Evolutionary conservation across 345 rosid species (phyloP).

Genomic region (Rhizophora mangle): DNA sequence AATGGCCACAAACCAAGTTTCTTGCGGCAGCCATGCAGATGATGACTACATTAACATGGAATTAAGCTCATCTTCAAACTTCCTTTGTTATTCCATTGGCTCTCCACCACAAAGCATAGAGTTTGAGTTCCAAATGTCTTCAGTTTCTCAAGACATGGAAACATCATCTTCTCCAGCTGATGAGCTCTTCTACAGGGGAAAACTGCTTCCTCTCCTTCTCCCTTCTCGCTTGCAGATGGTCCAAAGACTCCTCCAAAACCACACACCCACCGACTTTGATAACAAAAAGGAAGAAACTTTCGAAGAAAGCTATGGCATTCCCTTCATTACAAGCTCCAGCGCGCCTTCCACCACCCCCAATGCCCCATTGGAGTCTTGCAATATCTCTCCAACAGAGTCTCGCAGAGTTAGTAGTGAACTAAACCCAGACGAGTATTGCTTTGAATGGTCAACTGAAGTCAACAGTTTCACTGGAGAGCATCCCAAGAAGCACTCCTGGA

Average conservation of each 20-base stretch:
- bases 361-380: constrained; percentile 36
- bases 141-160: constrained; percentile 38
- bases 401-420: constrained; percentile 56
- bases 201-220: constrained; percentile 91
- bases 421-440: constrained; percentile 49
- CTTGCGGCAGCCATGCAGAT: constrained; percentile 19
- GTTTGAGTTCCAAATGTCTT: constrained; percentile 85
- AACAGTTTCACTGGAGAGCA: constrained; percentile 38
- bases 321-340: constrained; percentile 10
- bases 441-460: constrained; percentile 56
- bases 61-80: constrained; percentile 46
- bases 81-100: constrained; percentile 38
- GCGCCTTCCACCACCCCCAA: constrained; percentile 19
- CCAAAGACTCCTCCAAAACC: constrained; percentile 53
- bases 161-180: constrained; percentile 65
- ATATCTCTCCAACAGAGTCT: constrained; percentile 51
- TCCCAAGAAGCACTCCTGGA: constrained; percentile 41
- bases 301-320: constrained; percentile 26
- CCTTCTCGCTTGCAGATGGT: constrained; percentile 84
- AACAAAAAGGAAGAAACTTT: constrained; percentile 23
- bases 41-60: constrained; percentile 85
- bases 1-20: constrained; percentile 12
- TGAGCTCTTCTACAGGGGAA: constrained; percentile 91
- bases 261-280: constrained; percentile 18
- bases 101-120: constrained; percentile 68